Evolutionary conservation across 345 rosid species (phyloP), one percentile per base, ranked within the genome.

Genomic region (Pelargonium nanum): DNA sequence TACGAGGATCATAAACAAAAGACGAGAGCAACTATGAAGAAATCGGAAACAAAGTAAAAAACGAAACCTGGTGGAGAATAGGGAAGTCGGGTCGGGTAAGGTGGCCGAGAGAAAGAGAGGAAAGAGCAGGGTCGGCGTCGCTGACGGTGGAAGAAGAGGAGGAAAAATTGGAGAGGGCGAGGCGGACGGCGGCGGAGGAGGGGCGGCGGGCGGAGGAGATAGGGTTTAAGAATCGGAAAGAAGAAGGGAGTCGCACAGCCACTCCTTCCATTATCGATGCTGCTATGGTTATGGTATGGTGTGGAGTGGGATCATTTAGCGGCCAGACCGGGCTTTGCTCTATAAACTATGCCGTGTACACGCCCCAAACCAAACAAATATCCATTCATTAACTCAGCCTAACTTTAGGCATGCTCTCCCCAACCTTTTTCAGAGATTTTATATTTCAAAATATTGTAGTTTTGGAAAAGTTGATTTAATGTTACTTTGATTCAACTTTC

Each of bases 51-150:
- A 9, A 10, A 44, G 4, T 28, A 24, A n/a, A n/a, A n/a, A n/a
- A n/a, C n/a, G n/a, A n/a, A 7, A 88, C 95, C 92, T 83, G 95
- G 65, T 83, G 92, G 26, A 91, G 92, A 68, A 91, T 83, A 32
- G 85, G 83, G 70, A 91, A 88, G 75, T 91, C 96, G 22, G 87
- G 88, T 3, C 92, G 85, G 71, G 82, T 77, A 48, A 71, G 58
- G 70, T 86, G 95, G 62, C 98, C 96, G 26, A 91, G 88, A 20
- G 98, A 86, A 62, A 75, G 63, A 61, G 84, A 58, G 24, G 63
- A 78, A 44, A 79, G 53, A 44, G 76, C 71, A 7, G 61, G 68
- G 55, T 65, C 73, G 34, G 61, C 65, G 57, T 79, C 70, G 55
- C 63, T 51, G 73, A 62, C 45, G 69, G 76, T 23, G 74, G 69